phyloP scores from a whole-genome alignment of 208 protist genomes.

The Acanthamoeba castellanii region DNA sequence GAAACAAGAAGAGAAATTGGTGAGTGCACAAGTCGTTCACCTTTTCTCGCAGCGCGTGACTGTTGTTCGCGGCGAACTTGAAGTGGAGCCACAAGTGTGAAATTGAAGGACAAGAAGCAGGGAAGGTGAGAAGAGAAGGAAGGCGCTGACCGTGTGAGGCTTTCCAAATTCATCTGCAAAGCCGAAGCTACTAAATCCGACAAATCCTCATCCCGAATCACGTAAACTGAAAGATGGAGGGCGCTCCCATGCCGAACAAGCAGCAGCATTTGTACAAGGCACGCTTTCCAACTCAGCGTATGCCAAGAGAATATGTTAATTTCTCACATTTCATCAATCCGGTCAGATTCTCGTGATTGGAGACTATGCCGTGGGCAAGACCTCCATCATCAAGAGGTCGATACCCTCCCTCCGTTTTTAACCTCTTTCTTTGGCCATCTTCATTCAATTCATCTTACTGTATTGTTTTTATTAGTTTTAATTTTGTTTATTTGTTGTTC shows the following conservation, averaged over 20 bases:
- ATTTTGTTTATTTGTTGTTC: background rate
- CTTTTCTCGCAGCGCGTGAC: background rate
- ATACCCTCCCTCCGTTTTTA: background rate
- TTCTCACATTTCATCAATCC: background rate
- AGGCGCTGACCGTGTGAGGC: no score
- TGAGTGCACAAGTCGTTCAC: background rate
- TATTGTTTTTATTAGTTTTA: background rate
- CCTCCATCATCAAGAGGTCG: constrained; percentile 87
- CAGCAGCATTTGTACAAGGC: constrained; percentile 73
- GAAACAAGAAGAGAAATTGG: background rate
- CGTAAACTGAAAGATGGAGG: background rate
- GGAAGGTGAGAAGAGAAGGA: no score
- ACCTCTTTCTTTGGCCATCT: background rate
- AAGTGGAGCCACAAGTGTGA: no score
- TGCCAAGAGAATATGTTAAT: no score
- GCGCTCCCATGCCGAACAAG: constrained; percentile 48
- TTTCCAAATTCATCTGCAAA: no score
- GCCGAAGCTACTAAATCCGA: no score
- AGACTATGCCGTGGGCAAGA: constrained; percentile 88
- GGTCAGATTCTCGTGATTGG: constrained; percentile 82
- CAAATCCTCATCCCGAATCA: no score
- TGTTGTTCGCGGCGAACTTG: no score
- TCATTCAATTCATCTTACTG: background rate
- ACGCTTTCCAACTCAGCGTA: no score
- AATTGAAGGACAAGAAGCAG: no score